Percentiles rank a stretch among this genome's conserved stretches.
phyloP scores from a whole-genome alignment of 2,329 filamentous ascomycete genomes.

The Grosmannia huntii region DNA sequence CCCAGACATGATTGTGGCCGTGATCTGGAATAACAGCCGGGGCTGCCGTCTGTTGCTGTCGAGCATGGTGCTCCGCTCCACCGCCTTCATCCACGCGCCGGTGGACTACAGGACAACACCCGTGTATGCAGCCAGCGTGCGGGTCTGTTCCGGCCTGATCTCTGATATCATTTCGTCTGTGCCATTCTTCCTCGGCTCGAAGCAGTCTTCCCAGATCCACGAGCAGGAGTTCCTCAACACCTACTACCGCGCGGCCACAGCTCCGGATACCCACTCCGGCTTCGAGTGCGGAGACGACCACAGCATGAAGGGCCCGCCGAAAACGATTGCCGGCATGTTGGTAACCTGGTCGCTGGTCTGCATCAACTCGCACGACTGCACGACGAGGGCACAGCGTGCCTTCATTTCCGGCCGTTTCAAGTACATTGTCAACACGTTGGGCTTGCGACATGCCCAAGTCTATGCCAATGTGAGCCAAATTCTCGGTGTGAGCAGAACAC shows the following conservation, averaged over 20 bases:
- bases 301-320: slow-evolving; percentile 27
- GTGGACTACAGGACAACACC: slow-evolving; percentile 49
- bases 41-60: slow-evolving; percentile 41
- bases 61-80: slow-evolving; percentile 42
- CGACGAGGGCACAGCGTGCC: slow-evolving; percentile 43
- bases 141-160: slow-evolving; percentile 38
- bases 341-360: slow-evolving; percentile 45
- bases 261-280: slow-evolving; percentile 15
- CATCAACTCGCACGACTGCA: slow-evolving; percentile 41
- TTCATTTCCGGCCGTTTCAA: slow-evolving; percentile 41
- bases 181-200: slow-evolving; percentile 43
- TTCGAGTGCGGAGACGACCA: slow-evolving; percentile 34
- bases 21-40: slow-evolving; percentile 41
- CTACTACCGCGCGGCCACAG: background rate
- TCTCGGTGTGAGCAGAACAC: background rate
- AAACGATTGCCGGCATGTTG: slow-evolving; percentile 45
- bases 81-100: slow-evolving; percentile 45
- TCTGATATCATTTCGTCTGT: slow-evolving; percentile 46
- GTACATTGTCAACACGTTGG: slow-evolving; percentile 41
- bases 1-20: slow-evolving; percentile 42
- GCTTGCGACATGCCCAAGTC: slow-evolving; percentile 44
- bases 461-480: slow-evolving; percentile 34
- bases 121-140: slow-evolving; percentile 41
- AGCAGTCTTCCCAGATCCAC: background rate
- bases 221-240: background rate